These are phyloP conservation scores for Pseudodiploospora longispora DNA, from an alignment of 2,329 filamentous ascomycete species.

Conservation along the genomic window DNA sequence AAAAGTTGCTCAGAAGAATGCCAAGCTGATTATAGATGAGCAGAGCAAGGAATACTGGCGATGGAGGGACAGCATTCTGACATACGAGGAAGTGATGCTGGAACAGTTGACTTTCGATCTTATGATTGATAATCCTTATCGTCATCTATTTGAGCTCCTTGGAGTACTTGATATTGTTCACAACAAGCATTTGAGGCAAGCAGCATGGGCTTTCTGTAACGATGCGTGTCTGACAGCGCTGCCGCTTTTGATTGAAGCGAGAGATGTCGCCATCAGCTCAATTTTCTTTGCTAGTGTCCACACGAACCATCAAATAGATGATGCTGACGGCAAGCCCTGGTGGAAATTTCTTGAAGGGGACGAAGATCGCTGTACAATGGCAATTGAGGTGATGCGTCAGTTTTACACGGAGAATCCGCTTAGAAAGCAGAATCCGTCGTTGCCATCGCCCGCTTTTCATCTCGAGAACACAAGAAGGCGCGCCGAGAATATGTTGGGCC, in stretches of 20 bases:
- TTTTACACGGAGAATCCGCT: conserved; percentile 59
- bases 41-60: conserved; percentile 98
- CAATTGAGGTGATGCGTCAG: conserved; percentile 67
- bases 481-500: conserved; percentile 33
- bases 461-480: conserved; percentile 48
- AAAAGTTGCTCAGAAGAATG: conserved; percentile 89
- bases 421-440: conserved; percentile 45
- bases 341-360: conserved; percentile 73
- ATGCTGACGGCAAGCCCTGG: conserved; percentile 71
- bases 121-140: conserved; percentile 81
- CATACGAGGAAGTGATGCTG: conserved; percentile 86
- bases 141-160: conserved; percentile 73
- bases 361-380: conserved; percentile 60
- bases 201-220: conserved; percentile 89
- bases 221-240: conserved; percentile 80
- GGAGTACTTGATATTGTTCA: conserved; percentile 65
- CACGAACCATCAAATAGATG: conserved; percentile 66
- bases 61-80: conserved; percentile 89
- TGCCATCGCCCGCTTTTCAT: conserved; percentile 47
- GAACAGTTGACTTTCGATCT: conserved; percentile 92
- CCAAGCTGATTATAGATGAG: conserved; percentile 83
- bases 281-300: conserved; percentile 81
- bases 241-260: conserved; percentile 70
- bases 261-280: conserved; percentile 74
- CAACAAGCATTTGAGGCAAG: conserved; percentile 74